Evolutionary conservation across 441 rosid genomes (phyloP).

Genomic region (Macaranga tanarius): DNA sequence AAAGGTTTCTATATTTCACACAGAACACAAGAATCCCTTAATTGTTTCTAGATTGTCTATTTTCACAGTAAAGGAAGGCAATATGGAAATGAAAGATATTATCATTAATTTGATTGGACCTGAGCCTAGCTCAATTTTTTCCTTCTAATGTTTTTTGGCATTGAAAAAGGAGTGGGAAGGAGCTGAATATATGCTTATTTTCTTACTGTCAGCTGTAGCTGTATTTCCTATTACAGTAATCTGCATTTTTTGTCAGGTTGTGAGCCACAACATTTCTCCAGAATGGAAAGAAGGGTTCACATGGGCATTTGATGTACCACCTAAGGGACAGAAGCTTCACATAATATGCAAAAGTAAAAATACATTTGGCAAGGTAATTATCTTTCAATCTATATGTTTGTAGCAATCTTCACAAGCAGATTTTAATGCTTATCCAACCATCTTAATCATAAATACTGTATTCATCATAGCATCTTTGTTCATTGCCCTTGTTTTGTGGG

Average conservation of each 20-base stretch:
- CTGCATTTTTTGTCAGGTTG: constrained; percentile 46
- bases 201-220: neutral
- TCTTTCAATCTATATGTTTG: constrained; percentile 5
- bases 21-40: neutral
- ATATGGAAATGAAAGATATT: neutral
- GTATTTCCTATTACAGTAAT: constrained; percentile 7
- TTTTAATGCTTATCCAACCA: constrained; percentile 5
- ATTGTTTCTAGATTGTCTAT: neutral
- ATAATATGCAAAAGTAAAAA: constrained; percentile 91
- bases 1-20: neutral
- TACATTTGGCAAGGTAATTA: constrained; percentile 84
- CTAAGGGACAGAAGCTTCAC: constrained; percentile 93
- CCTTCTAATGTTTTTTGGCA: too few species aligned
- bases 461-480: neutral
- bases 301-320: constrained; percentile 93
- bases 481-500: neutral
- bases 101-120: neutral
- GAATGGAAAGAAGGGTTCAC: constrained; percentile 92
- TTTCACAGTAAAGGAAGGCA: neutral
- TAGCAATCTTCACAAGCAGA: neutral
- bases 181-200: neutral
- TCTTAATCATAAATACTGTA: neutral
- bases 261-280: constrained; percentile 62
- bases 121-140: too few species aligned
- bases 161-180: too few species aligned